Base-by-base conservation (phyloP, 2,329 filamentous ascomycete genomes). In the Zelopaecilomyces penicillatus region DNA sequence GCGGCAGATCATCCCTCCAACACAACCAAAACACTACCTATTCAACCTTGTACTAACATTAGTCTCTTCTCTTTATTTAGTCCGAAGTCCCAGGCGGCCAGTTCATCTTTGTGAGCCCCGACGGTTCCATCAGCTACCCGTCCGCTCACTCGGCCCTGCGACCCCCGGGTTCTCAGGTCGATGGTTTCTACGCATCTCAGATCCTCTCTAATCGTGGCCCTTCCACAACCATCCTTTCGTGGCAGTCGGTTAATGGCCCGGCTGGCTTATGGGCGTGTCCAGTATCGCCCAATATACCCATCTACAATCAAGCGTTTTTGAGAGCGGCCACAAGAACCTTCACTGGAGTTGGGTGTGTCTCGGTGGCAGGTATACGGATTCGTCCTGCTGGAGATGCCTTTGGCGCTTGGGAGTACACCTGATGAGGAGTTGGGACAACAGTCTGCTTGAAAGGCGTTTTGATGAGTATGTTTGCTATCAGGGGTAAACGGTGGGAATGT, bases 51-150 rank as follows among this genome's bases (percentile, higher is more conserved):
- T 28, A 4, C 28, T 27, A 44, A 19, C 19, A 43, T 26, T 10
- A 19, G n/a, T 12, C 4, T 19, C 19, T 19, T 19, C 19, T 19
- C 19, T 19, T 19, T 19, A 19, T 6, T 26, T 7, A 68, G 63
- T 71, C 77, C 30, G 57, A 69, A 30, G 80, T 83, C 4, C 79
- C 80, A 5, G 80, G 80, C 29, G 81, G 82, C 28, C 80, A 85
- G 54, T 62, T 69, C 46, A 68, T 82, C 53, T 85, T 78, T 59
- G 68, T 84, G 45, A 65, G 63, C 3, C 65, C 71, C 4, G 60
- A 68, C 28, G 82, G 80, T 5, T 64, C 69, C 7, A 59, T 85
- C 45, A 65, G 68, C 44, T 84, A 76, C 63, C 77, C 78, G 1
- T 50, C 55, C 19, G 68, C 79, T 0, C 78, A 83, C 63, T 80